Percentiles rank a stretch among this genome's conserved stretches.
Evolutionary conservation across 345 rosid species (phyloP).

Genomic region (Eucalyptus fibrosa): DNA sequence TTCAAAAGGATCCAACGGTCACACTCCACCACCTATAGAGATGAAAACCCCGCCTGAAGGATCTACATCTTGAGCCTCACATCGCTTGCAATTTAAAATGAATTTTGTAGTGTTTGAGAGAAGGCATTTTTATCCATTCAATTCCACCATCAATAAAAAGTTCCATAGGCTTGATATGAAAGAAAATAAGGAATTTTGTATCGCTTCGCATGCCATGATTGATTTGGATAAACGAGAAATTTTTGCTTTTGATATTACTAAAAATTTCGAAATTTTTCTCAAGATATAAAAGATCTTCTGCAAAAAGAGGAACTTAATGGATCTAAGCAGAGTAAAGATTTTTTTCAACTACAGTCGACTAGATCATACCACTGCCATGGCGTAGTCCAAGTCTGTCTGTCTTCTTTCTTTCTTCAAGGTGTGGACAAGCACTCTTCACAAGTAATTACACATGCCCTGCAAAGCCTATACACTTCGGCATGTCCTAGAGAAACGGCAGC

Average conservation of each 20-base stretch:
- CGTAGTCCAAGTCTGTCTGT: background rate
- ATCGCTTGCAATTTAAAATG: background rate
- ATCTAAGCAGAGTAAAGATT: background rate
- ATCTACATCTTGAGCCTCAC: constrained; percentile 26
- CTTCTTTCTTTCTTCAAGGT: background rate
- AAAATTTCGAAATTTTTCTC: background rate
- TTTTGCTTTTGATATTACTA: too few relatives aligned
- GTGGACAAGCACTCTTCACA: background rate
- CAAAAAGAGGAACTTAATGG: background rate
- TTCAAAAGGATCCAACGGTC: constrained; percentile 68
- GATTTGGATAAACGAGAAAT: too few relatives aligned
- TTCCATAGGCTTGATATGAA: background rate
- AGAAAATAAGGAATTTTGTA: background rate
- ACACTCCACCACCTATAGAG: constrained; percentile 67
- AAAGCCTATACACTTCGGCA: background rate
- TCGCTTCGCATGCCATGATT: too few relatives aligned
- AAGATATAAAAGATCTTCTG: background rate
- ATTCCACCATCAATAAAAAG: background rate
- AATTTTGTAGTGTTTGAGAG: background rate
- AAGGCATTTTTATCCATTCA: background rate
- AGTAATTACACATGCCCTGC: background rate
- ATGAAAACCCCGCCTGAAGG: constrained; percentile 44
- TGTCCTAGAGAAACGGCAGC: background rate
- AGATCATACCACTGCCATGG: background rate
- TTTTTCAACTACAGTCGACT: background rate